Conservation (phyloP, 805 yeast genomes). For the Kodamaea lidongshanica region DNA sequence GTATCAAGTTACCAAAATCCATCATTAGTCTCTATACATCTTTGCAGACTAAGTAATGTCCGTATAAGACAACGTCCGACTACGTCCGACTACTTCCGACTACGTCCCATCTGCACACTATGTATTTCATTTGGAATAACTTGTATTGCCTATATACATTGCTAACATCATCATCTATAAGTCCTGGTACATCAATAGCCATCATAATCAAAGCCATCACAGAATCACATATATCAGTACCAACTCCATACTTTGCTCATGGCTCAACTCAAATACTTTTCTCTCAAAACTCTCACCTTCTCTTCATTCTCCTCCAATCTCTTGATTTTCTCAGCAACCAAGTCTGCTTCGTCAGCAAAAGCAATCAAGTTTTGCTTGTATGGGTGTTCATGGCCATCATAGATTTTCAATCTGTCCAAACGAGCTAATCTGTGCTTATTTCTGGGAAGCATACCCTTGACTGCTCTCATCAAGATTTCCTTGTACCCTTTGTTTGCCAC, state of each 20-base stretch:
- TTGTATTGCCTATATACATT: no score
- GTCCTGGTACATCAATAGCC: no score
- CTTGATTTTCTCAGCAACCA: slow-evolving; percentile 40
- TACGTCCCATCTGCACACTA: no score
- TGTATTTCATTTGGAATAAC: no score
- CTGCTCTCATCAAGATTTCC: slow-evolving; percentile 83
- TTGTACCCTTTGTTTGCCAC: slow-evolving; percentile 76
- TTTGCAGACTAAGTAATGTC: no score
- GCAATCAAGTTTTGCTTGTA: slow-evolving; percentile 79
- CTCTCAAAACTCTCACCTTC: slow-evolving; percentile 28
- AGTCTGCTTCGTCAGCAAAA: slow-evolving; percentile 69
- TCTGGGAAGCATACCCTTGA: slow-evolving; percentile 93
- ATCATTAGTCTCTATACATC: no score
- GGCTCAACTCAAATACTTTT: slow-evolving; percentile 24
- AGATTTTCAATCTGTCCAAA: slow-evolving; percentile 76
- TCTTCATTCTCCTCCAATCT: slow-evolving; percentile 32
- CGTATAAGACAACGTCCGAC: no score
- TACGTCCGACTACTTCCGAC: no score
- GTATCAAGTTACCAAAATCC: no score
- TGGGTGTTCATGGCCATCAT: slow-evolving; percentile 85
- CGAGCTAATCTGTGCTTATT: slow-evolving; percentile 75
- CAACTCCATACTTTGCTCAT: slow-evolving; percentile 1
- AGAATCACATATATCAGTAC: slow-evolving; percentile 4
- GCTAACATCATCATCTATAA: no score
- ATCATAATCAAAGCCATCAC: slow-evolving; percentile 6